A percentile compares a stretch with the other conserved stretches of the same genome.
phyloP scores from a whole-genome alignment of 257 asterid species.

The Rauvolfia tetraphylla region DNA sequence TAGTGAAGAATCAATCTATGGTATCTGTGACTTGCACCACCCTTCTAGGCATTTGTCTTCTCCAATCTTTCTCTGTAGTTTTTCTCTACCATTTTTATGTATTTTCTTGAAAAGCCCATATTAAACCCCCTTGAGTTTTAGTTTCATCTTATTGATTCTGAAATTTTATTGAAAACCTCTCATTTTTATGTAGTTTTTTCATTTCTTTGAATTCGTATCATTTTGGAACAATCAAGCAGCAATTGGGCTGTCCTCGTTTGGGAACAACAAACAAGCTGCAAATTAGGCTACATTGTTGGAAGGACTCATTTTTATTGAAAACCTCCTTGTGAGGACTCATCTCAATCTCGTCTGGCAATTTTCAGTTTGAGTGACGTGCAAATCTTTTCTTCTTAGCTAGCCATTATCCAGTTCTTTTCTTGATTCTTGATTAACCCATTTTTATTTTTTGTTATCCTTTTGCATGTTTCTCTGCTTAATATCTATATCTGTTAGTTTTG shows the following conservation, averaged over 20 bases:
- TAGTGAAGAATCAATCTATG: conserved; percentile 25
- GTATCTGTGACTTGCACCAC: conserved; percentile 23
- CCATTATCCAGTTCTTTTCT: not conserved
- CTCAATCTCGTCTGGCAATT: not conserved
- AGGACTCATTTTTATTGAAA: too few relatives aligned
- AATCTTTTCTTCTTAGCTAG: not conserved
- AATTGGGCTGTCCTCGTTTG: not conserved
- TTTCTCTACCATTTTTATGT: conserved; percentile 73
- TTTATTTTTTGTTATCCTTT: not conserved
- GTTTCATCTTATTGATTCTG: not conserved
- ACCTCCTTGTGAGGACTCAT: not conserved
- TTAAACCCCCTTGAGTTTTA: not conserved
- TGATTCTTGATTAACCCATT: too few relatives aligned
- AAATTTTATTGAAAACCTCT: not conserved
- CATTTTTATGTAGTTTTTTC: not conserved
- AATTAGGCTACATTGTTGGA: too few relatives aligned
- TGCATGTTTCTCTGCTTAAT: not conserved
- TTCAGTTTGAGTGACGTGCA: conserved; percentile 28
- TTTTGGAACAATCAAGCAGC: not conserved
- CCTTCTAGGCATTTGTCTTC: conserved; percentile 27
- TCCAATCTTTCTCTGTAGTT: conserved; percentile 69
- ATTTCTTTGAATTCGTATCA: too few relatives aligned
- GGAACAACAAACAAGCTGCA: too few relatives aligned
- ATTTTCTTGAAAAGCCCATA: conserved; percentile 29
- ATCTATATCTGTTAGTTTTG: not conserved